Conservation (phyloP, 352 stramenopile species). For the Phytophthora syringae region DNA sequence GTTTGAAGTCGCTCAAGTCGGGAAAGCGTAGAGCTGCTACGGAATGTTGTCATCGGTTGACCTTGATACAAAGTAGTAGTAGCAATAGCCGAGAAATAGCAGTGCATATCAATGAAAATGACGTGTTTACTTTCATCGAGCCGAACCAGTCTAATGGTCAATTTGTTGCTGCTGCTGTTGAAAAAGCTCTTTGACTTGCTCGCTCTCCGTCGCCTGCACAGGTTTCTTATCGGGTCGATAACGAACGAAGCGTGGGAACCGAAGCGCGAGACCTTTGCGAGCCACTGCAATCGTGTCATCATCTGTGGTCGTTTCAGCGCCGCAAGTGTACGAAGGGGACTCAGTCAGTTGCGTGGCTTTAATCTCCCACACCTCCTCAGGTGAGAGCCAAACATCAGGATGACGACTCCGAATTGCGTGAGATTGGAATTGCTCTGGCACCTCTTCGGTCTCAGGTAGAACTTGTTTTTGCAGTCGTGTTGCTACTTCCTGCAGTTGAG, state of each 20-base stretch:
- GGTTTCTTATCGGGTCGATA: constrained; percentile 96
- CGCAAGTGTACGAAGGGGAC: constrained; percentile 95
- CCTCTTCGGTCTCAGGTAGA: constrained; percentile 48
- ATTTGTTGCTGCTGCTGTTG: constrained; percentile 48
- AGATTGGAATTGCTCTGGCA: constrained; percentile 64
- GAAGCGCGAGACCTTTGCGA: constrained; percentile 93
- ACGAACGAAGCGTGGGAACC: constrained; percentile 98
- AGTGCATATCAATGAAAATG: constrained; percentile 5
- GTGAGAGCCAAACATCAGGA: constrained; percentile 95
- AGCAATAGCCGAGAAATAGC: not conserved
- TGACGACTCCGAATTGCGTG: constrained; percentile 66
- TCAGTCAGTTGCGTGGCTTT: constrained; percentile 98
- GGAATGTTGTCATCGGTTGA: constrained; percentile 15
- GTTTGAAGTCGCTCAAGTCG: constrained; percentile 8
- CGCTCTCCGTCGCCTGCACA: constrained; percentile 94
- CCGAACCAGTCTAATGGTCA: constrained; percentile 13
- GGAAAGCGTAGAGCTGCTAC: constrained; percentile 4
- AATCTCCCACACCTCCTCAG: constrained; percentile 98
- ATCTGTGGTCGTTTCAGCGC: constrained; percentile 13
- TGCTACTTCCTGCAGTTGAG: constrained; percentile 85
- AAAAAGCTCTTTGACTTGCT: constrained; percentile 91
- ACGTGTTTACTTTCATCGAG: not conserved
- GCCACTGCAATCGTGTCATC: constrained; percentile 14
- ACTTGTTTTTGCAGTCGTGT: constrained; percentile 49
- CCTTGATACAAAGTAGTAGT: constrained; percentile 5